Conservation (phyloP, 208 protist genomes). For the Leishmania martiniquensis region DNA sequence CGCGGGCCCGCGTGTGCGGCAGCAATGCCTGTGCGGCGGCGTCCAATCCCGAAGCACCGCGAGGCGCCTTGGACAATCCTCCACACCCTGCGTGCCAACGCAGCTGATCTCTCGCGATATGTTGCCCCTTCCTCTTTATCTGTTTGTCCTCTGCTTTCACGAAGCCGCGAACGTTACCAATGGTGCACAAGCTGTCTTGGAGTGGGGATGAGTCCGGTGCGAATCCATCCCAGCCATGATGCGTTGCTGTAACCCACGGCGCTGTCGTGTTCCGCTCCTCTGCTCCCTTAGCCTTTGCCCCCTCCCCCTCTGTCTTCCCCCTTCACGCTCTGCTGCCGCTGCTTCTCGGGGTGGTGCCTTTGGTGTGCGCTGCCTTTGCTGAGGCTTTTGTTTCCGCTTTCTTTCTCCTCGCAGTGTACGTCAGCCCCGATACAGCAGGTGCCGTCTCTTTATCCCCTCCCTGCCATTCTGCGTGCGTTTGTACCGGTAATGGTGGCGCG, state of each 20-base stretch:
- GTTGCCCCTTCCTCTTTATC: background rate
- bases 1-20: conserved; percentile 20
- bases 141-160: background rate
- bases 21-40: conserved; percentile 34
- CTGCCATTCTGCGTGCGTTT: no score
- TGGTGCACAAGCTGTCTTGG: background rate
- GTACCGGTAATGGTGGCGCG: background rate
- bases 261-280: background rate
- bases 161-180: no score
- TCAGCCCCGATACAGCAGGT: no score
- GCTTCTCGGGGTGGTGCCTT: background rate
- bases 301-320: background rate
- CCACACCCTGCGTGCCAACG: conserved; percentile 22
- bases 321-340: background rate
- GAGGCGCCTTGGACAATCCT: conserved; percentile 10
- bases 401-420: background rate
- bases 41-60: conserved; percentile 28
- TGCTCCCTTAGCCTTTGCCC: background rate
- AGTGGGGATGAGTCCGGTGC: background rate
- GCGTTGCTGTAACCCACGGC: background rate
- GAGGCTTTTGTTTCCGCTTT: background rate
- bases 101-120: conserved; percentile 29
- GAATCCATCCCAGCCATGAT: background rate
- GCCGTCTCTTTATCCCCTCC: no score
- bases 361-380: background rate